Base-by-base conservation (phyloP, 352 stramenopile species). In the Globisporangium emineosum region DNA sequence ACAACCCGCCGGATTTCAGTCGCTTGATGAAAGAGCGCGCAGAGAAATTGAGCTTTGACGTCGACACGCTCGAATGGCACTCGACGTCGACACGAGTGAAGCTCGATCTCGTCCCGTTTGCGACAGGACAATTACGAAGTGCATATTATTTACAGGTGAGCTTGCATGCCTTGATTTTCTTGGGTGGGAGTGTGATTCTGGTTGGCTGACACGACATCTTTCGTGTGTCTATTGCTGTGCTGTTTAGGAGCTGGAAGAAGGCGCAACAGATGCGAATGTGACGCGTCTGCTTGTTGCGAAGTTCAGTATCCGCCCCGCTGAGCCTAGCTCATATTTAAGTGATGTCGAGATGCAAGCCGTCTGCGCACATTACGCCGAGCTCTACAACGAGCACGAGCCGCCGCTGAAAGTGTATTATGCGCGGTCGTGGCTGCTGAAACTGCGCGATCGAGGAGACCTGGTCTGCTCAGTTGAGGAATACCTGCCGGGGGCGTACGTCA, bases 291-390 rank as follows among this genome's bases (percentile, higher is more conserved):
- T 88, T 1, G 83, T 94, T 2, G 86, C 86, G 23, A 94, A 94
- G 74, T 77, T 92, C 53, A 91, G 75, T 65, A 81, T 90, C 33
- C 75, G 79, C 27, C 68, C 70, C 7, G 82, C 78, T 10, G 86
- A 90, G 21, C 81, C 83, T 5, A 90, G 78, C 21, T 84, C 83
- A 0, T 94, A 94, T 60, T 69, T 92, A 52, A 91, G 86, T 65
- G 88, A 96, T 43, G 88, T 96, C 23, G 88, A 96, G 70, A 94
- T 94, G 88, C 88, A 96, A 68, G 86, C 88, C 6, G 83, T 93
- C 12, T 96, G 88, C 66, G 85, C 84, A 4, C 84, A 94, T 64
- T 96, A 96, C 63, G 88, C 86, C 2, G 78, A 82, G 52, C 68
- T 96, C 21, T 96, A 94, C 69, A 94, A 96, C 50, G 83, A 94